Evolutionary conservation across 768 basidiomycete genomes (phyloP).

Genomic region (Tricholoma hemisulphureum): DNA sequence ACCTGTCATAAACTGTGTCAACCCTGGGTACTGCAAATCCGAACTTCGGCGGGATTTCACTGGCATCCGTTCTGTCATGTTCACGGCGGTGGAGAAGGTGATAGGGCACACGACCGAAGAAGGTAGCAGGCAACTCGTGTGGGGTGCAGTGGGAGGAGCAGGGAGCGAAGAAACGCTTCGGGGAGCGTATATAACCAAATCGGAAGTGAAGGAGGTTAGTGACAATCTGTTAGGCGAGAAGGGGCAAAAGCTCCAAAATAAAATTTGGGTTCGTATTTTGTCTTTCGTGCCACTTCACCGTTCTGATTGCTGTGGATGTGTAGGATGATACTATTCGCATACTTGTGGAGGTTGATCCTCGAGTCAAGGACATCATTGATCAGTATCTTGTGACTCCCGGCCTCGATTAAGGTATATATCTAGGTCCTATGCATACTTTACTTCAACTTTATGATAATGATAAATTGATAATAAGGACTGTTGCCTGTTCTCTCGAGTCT

Average conservation of each 20-base stretch:
- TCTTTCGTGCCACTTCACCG: not conserved
- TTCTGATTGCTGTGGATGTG: not conserved
- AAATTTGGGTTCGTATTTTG: constrained; percentile 12
- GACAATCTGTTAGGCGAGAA: constrained; percentile 8
- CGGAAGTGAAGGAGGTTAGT: constrained; percentile 12
- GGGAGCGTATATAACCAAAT: constrained; percentile 14
- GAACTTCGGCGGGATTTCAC: constrained; percentile 30
- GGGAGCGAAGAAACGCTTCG: constrained; percentile 10
- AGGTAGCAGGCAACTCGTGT: constrained; percentile 16
- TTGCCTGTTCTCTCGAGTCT: too few relatives aligned
- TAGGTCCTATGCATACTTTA: too few relatives aligned
- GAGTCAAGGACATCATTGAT: not conserved
- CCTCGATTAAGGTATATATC: not conserved
- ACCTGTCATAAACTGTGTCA: constrained; percentile 35
- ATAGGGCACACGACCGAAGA: constrained; percentile 29
- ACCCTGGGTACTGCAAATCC: constrained; percentile 44
- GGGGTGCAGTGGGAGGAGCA: constrained; percentile 10
- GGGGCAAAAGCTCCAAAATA: constrained; percentile 10
- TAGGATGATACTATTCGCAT: not conserved
- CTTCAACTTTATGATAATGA: too few relatives aligned
- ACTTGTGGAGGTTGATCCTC: not conserved
- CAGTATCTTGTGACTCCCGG: not conserved
- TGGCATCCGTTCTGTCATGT: constrained; percentile 14
- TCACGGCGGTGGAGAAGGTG: constrained; percentile 24
- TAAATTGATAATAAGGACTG: too few relatives aligned